Evolutionary conservation across 352 stramenopile species (phyloP).

Genomic region (Globisporangium middletonii): DNA sequence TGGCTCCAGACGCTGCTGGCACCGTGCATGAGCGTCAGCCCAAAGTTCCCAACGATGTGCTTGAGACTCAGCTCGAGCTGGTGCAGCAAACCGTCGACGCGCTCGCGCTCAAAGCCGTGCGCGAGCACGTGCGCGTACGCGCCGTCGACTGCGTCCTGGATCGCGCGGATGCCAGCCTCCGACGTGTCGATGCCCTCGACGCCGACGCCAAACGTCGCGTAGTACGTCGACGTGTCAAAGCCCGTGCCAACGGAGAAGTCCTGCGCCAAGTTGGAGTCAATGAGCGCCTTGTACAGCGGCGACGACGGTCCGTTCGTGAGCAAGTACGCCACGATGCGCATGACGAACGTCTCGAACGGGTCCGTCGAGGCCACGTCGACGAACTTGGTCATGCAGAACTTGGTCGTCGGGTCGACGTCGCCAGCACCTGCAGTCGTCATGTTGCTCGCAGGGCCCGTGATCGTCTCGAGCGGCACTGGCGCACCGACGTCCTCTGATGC

Average conservation of each 20-base stretch:
- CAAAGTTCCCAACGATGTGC: conserved; percentile 80
- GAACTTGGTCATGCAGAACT: conserved; percentile 75
- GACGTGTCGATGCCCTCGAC: conserved; percentile 67
- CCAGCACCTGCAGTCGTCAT: conserved; percentile 22
- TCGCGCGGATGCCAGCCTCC: conserved; percentile 31
- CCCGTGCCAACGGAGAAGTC: conserved; percentile 76
- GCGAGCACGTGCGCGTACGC: conserved; percentile 47
- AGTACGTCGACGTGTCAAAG: conserved; percentile 76
- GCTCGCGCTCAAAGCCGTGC: conserved; percentile 69
- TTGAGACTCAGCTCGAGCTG: conserved; percentile 83
- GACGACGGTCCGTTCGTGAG: conserved; percentile 75
- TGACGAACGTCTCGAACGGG: conserved; percentile 69
- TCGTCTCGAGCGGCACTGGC: conserved; percentile 24
- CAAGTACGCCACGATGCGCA: conserved; percentile 73
- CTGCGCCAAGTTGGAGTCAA: conserved; percentile 67
- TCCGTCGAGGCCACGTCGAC: conserved; percentile 62
- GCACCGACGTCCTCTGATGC: conserved; percentile 2
- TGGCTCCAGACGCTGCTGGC: conserved; percentile 69
- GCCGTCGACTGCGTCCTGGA: conserved; percentile 51
- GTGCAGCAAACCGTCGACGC: conserved; percentile 67
- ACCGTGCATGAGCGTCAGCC: conserved; percentile 68
- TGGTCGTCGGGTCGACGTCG: conserved; percentile 63
- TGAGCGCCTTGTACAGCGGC: conserved; percentile 77
- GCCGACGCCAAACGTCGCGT: conserved; percentile 69
- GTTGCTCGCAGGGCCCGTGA: conserved; percentile 56